Base-by-base conservation (phyloP, 768 basidiomycete species). In the Gloeostereum incarnatum region DNA sequence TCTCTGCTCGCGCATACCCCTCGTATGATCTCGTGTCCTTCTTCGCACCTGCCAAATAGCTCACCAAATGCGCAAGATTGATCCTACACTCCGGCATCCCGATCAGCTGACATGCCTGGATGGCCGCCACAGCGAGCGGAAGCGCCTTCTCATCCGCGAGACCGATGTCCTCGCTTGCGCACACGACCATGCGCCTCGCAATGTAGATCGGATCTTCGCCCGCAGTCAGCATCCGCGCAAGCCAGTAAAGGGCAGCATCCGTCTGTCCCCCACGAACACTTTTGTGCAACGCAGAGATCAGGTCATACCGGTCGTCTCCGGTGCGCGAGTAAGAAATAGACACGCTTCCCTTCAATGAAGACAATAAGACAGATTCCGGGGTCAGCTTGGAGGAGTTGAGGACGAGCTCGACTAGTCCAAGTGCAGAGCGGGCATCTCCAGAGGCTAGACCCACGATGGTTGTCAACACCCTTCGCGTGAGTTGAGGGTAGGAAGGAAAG, bases 81-180 rank as follows among this genome's bases (percentile, higher is more conserved):
- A 81, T 82, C 36, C 82, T 69, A 56, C 82, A 85, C 49, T 83
- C 85, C 2, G 84, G 84, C 82, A 87, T 83, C n/a, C 84, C 82
- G 37, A 83, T 63, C 5, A 61, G 61, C 45, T 80, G 79, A 46
- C 80, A 82, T 5, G 81, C 77, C 35, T 77, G 72, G 17, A 80
- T 50, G 14, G 77, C 60, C 16, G 80, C 68, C 42, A 75, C 66
- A 3, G 81, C 81, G 45, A 89, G 58, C 6, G 84, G 81, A 7
- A 92, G 63, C 0, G 83, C 85, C n/a, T 77, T 69, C 27, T 66
- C 68, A 56, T 91, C 83, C 19, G 86, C 87, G 5, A 88, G 60
- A 0, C 89, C 88, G 27, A 92, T 73, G 51, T 92, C 89, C 55
- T 92, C 89, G 45, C 83, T 85, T 2, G 89, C 87, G 47, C 83